Evolutionary conservation across 2,329 filamentous ascomycete species (phyloP).

Genomic region (Onygenales sp.): DNA sequence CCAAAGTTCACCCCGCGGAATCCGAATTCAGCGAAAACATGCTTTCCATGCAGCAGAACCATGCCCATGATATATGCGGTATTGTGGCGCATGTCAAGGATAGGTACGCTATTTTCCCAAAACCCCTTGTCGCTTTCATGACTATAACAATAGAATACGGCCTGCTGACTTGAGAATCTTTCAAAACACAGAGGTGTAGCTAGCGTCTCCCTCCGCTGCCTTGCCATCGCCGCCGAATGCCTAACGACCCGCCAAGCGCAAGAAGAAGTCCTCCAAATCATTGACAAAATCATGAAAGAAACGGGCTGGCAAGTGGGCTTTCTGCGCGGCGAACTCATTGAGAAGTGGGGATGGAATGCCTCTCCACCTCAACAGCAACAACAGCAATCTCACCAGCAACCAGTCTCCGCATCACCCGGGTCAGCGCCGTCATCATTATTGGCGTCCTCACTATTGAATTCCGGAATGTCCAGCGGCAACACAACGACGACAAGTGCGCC

Average conservation of each 20-base stretch:
- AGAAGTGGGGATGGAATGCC: constrained; percentile 65
- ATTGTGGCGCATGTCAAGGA: constrained; percentile 81
- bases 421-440: constrained; percentile 3
- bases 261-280: constrained; percentile 67
- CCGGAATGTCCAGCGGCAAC: constrained; percentile 15
- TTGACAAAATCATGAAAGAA: constrained; percentile 64
- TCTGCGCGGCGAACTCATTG: constrained; percentile 62
- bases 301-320: constrained; percentile 71
- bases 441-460: constrained; percentile 12
- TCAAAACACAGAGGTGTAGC: constrained; percentile 51
- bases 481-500: constrained; percentile 14
- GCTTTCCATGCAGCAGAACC: constrained; percentile 58
- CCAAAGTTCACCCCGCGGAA: constrained; percentile 65
- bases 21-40: constrained; percentile 55
- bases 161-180: neutral
- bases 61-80: constrained; percentile 79
- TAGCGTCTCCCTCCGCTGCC: constrained; percentile 66
- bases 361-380: constrained; percentile 20
- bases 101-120: constrained; percentile 34
- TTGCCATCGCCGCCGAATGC: constrained; percentile 67
- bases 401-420: constrained; percentile 3
- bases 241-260: constrained; percentile 63
- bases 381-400: constrained; percentile 25
- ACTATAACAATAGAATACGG: neutral
- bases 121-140: neutral